Conservation (phyloP, 306 rosid species). For the Castanea mollissima region DNA sequence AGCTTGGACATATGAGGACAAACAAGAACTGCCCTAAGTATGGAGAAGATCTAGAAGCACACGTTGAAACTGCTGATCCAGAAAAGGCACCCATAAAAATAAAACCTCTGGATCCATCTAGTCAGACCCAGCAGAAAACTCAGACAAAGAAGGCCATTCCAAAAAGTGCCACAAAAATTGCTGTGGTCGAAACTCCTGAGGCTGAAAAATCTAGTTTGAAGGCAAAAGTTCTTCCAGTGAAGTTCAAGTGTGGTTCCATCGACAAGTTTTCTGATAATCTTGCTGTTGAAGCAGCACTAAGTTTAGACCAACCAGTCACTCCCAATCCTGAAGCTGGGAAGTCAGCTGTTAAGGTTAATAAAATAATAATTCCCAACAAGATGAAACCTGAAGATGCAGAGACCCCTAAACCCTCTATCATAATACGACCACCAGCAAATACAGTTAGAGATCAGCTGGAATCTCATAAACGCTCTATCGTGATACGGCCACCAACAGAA, state of each 20-base stretch:
- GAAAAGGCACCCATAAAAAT: slow-evolving; percentile 67
- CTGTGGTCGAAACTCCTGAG: slow-evolving; percentile 52
- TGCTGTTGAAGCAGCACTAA: slow-evolving; percentile 45
- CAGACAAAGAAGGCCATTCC: slow-evolving; percentile 58
- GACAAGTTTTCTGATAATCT: slow-evolving; percentile 70
- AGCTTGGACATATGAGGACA: slow-evolving; percentile 98
- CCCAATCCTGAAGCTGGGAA: slow-evolving; percentile 80
- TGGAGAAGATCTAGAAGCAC: slow-evolving; percentile 76
- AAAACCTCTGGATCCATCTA: slow-evolving; percentile 52
- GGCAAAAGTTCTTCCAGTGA: slow-evolving; percentile 63
- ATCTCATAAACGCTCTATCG: slow-evolving; percentile 44
- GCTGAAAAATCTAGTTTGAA: slow-evolving; percentile 36
- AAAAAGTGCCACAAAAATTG: slow-evolving; percentile 57
- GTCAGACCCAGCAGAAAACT: slow-evolving; percentile 60
- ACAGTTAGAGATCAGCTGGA: slow-evolving; percentile 50
- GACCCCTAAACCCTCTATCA: slow-evolving; percentile 55
- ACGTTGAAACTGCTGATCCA: slow-evolving; percentile 54
- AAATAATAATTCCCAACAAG: slow-evolving; percentile 67
- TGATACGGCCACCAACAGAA: slow-evolving; percentile 47
- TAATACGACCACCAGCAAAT: slow-evolving; percentile 46
- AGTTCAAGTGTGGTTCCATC: slow-evolving; percentile 78
- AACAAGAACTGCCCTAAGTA: slow-evolving; percentile 98
- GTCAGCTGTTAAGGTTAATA: slow-evolving; percentile 55
- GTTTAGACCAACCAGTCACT: slow-evolving; percentile 58
- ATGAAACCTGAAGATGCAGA: slow-evolving; percentile 68